Conservation (phyloP, 2,329 filamentous ascomycete genomes). For the Aureobasidium sp. region DNA sequence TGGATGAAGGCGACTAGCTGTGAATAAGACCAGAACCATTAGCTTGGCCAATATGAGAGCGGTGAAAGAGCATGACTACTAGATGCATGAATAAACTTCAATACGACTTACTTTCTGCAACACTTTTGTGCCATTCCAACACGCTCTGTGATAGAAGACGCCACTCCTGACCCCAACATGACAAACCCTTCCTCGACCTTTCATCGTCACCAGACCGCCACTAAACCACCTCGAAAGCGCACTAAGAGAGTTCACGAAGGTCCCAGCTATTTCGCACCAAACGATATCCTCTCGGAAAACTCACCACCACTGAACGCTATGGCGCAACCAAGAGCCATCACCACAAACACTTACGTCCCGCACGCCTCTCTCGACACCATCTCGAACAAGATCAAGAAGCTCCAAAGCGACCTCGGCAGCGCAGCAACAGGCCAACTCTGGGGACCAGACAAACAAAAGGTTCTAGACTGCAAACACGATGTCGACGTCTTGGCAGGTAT, state of each 20-base stretch:
- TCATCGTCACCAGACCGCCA: not conserved
- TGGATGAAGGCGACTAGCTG: not conserved
- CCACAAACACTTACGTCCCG: not conserved
- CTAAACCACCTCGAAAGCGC: not conserved
- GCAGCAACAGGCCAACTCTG: not conserved
- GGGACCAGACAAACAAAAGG: not conserved
- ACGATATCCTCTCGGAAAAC: not conserved
- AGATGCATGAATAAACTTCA: not conserved
- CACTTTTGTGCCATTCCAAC: not conserved
- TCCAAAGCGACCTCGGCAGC: not conserved
- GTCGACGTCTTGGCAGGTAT: not conserved
- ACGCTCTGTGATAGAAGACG: not conserved
- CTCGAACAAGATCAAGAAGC: not conserved
- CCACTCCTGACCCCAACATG: not conserved
- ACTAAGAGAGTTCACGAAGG: not conserved
- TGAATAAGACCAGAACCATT: not conserved
- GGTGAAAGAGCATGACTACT: not conserved
- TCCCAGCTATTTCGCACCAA: accelerated
- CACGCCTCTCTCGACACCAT: not conserved
- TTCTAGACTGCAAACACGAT: not conserved
- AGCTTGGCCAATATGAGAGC: not conserved
- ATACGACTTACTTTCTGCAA: not conserved
- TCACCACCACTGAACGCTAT: not conserved
- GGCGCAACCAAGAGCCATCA: not conserved
- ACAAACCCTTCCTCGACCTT: not conserved